Base-by-base conservation (phyloP, 148 eudicot species). In the Rhododendron vialii region DNA sequence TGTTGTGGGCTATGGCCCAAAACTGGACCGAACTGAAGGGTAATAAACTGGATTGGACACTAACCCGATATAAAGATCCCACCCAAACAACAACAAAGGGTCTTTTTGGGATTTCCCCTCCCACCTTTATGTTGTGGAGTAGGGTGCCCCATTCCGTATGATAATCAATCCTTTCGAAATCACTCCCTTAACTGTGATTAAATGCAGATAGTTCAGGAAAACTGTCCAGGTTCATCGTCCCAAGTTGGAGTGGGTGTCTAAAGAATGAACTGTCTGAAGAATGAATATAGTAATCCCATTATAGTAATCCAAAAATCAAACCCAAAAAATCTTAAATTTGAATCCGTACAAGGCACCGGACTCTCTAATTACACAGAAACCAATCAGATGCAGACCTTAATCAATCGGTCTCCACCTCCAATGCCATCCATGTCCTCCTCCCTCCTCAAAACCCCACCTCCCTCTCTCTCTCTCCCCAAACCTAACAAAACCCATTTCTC, bases 391-490 rank as follows among this genome's bases (percentile, higher is more conserved):
- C n/a, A 43, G 28, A 73, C 59, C 53, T 12, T 41, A 7, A 59
- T 0, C 33, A 36, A 28, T 35, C 57, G 50, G 50, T 47, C 50
- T 30, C 81, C 87, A 55, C 38, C 82, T 87, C 61, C 84, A 85
- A 94, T 94, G 98, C 91, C 95, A 55, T 86, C 98, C 48, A 93
- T 92, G 92, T 91, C 92, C 13, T 48, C 91, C 36, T 24, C 90
- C 13, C 82, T 85, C 87, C 10, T 87, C 89, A 92, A 89, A 86
- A 59, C 83, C 88, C 90, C 91, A 77, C 47, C 26, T 10, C 88
- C 85, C 38, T 78, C 82, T 26, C 86, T 85, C 69, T 81, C 91
- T 30, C 83, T 83, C 35, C 47, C 89, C 22, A 75, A 82, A 82
- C 28, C 82, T 85, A 79, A n/a, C 51, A 88, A 86, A 88, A 53